Evolutionary conservation across 352 stramenopile species (phyloP), one percentile per base, ranked within the genome.

Genomic region (Elongisporangium senticosum): DNA sequence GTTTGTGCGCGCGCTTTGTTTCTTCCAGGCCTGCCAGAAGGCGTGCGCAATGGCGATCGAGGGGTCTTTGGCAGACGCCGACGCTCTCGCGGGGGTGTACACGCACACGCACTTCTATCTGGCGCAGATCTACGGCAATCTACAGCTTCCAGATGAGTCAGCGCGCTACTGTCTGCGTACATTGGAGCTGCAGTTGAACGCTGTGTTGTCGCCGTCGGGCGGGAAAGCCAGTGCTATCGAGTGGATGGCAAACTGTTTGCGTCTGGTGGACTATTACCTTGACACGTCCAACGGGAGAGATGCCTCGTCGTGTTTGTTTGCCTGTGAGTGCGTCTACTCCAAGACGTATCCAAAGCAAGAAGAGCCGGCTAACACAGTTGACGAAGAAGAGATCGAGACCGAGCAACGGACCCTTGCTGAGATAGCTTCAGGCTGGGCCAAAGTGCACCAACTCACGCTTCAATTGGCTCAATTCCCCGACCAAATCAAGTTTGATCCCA

Each of bases 81-180:
- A 22, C 6, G 26, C 55, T 17, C 51, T 67, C 23, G 53, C 58
- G 2, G 56, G 62, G 19, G 62, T 65, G 0, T 74, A 75, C 17
- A 82, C 74, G 4, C 76, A 87, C 55, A 62, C 78, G 40, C 69
- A 86, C 33, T 90, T 92, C 54, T 92, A 88, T 60, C 56, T 92
- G 49, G 82, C 82, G 7, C 82, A 92, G 49, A 68, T 89, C 26
- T 92, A 86, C 50, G 75, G 74, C 15, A 68, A 63, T 10, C 69
- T 92, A 17, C 60, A 77, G 7, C 56, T 72, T 37, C 62, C 76
- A 1, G 72, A 83, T 20, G 68, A 76, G 23, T 89, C 82, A 15
- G 79, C 82, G 8, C 64, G 57, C 61, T 86, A 77, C 55, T 92
- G 82, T 51, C 61, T 86, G 20, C 67, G 68, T 15, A 92, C 82